Evolutionary conservation across 306 rosid genomes (phyloP).

Genomic region (Myrica gale): DNA sequence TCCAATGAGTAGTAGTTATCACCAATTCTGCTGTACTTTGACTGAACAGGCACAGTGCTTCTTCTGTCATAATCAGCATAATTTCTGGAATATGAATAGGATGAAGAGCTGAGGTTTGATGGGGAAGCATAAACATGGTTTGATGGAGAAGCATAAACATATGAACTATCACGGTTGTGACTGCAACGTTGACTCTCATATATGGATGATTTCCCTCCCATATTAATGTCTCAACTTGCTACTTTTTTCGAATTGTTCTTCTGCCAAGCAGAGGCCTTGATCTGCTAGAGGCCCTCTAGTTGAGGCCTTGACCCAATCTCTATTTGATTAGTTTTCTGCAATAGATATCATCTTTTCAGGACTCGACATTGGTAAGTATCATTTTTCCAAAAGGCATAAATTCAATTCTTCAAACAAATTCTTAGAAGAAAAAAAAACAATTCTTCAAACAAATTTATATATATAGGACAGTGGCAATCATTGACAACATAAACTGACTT

Average conservation of each 20-base stretch:
- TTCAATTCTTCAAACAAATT: neutral
- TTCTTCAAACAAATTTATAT: neutral
- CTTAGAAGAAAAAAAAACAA: no score
- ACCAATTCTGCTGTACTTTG: constrained; percentile 13
- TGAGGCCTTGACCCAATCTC: neutral
- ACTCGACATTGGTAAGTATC: neutral
- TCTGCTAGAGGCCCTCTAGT: neutral
- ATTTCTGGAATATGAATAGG: neutral
- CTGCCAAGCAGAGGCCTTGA: neutral
- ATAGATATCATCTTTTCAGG: neutral
- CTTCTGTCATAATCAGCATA: neutral
- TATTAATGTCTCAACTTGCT: constrained; percentile 1
- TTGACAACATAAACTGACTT: neutral
- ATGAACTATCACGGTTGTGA: neutral
- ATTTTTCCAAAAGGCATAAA: neutral
- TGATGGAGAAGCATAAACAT: neutral
- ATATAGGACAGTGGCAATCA: neutral
- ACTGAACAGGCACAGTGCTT: neutral
- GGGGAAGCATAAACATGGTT: neutral
- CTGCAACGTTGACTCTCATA: neutral
- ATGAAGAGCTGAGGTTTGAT: neutral
- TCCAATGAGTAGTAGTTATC: constrained; percentile 26
- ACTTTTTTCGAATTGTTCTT: neutral
- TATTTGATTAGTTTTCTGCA: neutral
- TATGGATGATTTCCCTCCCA: constrained; percentile 21